Conservation (phyloP, 768 basidiomycete species). For the Russula abietina region DNA sequence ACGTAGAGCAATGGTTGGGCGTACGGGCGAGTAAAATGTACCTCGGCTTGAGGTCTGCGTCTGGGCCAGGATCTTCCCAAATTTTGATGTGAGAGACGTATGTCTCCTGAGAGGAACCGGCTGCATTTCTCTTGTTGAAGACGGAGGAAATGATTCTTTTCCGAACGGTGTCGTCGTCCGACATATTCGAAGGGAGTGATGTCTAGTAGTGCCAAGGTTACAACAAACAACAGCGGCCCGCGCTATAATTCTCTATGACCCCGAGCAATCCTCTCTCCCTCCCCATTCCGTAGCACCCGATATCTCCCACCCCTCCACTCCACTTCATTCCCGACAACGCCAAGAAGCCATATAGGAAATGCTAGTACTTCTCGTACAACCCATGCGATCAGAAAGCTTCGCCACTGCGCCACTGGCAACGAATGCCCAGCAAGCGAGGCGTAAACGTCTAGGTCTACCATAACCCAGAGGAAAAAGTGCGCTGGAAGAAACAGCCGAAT, state of each 20-base stretch:
- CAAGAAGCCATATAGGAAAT: conserved; percentile 82
- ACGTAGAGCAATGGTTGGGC: conserved; percentile 33
- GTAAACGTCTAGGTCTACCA: conserved; percentile 79
- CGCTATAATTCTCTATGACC: not conserved
- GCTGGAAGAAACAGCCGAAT: conserved; percentile 48
- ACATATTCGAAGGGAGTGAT: conserved; percentile 27
- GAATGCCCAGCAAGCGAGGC: conserved; percentile 66
- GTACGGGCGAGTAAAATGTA: conserved; percentile 88
- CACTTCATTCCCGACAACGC: conserved; percentile 74
- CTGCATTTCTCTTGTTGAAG: conserved; percentile 65
- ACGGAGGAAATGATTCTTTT: conserved; percentile 78
- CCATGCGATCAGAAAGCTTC: conserved; percentile 75
- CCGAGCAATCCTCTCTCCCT: conserved; percentile 8
- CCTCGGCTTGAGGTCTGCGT: conserved; percentile 73
- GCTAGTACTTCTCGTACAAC: conserved; percentile 70
- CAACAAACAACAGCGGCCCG: conserved; percentile 6
- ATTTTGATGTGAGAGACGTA: conserved; percentile 91
- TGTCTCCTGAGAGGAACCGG: conserved; percentile 61
- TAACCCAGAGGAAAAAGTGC: conserved; percentile 67
- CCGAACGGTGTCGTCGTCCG: conserved; percentile 46
- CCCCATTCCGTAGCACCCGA: conserved; percentile 66
- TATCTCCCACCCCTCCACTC: conserved; percentile 84
- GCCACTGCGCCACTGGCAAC: conserved; percentile 42
- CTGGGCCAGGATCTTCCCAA: conserved; percentile 75
- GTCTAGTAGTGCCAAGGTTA: not conserved